phyloP scores from a whole-genome alignment of 1,284 basidiomycete genomes.

The Cerioporus squamosus region DNA sequence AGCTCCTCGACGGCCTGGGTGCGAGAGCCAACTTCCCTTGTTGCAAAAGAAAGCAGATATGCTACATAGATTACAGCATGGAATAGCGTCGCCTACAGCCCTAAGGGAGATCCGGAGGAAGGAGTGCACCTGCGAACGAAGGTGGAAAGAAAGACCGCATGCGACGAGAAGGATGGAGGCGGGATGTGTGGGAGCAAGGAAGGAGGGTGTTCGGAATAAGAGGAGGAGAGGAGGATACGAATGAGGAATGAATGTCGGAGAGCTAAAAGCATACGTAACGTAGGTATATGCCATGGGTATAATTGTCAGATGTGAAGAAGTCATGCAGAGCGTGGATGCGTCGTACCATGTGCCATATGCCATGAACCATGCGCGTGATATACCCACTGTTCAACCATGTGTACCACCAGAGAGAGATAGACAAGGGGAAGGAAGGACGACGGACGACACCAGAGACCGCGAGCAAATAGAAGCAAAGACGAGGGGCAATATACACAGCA shows the following conservation, averaged over 20 bases:
- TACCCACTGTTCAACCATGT: constrained; percentile 1
- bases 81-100: constrained; percentile 8
- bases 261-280: constrained; percentile 10
- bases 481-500: constrained; percentile 7
- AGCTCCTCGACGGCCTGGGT: background rate
- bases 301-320: constrained; percentile 8
- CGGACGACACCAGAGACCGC: constrained; percentile 2
- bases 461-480: background rate
- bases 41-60: constrained; percentile 10
- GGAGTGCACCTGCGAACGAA: background rate
- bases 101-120: background rate
- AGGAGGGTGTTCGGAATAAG: background rate
- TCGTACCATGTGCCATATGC: constrained; percentile 7
- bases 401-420: constrained; percentile 2
- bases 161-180: background rate
- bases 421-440: background rate
- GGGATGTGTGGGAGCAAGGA: background rate
- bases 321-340: constrained; percentile 13
- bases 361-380: background rate
- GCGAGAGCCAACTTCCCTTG: background rate
- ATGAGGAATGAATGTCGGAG: background rate
- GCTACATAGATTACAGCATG: constrained; percentile 21
- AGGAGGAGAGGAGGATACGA: background rate
- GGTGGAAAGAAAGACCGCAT: background rate
- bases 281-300: constrained; percentile 21